Evolutionary conservation across 257 asterid species (phyloP).

Genomic region (Capsicum baccatum): DNA sequence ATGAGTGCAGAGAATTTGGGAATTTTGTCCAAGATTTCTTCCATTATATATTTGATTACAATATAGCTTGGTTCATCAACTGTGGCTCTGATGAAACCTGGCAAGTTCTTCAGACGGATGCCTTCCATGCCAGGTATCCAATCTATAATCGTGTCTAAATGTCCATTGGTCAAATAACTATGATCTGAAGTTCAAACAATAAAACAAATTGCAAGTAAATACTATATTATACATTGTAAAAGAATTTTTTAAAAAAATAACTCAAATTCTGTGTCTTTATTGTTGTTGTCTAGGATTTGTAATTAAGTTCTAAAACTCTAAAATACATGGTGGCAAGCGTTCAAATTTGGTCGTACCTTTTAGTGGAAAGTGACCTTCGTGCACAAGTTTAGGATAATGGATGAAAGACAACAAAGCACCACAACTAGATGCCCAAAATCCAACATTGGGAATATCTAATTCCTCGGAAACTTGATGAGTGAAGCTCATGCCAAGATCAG

Average conservation of each 20-base stretch:
- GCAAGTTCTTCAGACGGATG: constrained; percentile 39
- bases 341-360: constrained; percentile 29
- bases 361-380: constrained; percentile 34
- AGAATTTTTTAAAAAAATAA: too few species aligned
- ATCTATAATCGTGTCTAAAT: constrained; percentile 37
- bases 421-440: constrained; percentile 37
- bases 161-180: background rate
- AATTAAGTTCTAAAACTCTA: too few species aligned
- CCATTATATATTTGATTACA: constrained; percentile 16
- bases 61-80: constrained; percentile 35
- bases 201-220: background rate
- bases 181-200: constrained; percentile 33
- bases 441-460: constrained; percentile 30
- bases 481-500: constrained; percentile 40
- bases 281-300: too few species aligned
- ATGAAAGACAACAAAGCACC: constrained; percentile 27
- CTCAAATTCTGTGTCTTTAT: too few species aligned
- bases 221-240: too few species aligned
- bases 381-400: constrained; percentile 31
- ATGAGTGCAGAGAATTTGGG: constrained; percentile 35
- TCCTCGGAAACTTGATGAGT: constrained; percentile 31
- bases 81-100: constrained; percentile 39
- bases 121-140: constrained; percentile 43
- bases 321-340: too few species aligned
- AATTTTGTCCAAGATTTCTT: constrained; percentile 32